Evolutionary conservation across 768 basidiomycete genomes (phyloP).

Genomic region (Boletus insuetus): DNA sequence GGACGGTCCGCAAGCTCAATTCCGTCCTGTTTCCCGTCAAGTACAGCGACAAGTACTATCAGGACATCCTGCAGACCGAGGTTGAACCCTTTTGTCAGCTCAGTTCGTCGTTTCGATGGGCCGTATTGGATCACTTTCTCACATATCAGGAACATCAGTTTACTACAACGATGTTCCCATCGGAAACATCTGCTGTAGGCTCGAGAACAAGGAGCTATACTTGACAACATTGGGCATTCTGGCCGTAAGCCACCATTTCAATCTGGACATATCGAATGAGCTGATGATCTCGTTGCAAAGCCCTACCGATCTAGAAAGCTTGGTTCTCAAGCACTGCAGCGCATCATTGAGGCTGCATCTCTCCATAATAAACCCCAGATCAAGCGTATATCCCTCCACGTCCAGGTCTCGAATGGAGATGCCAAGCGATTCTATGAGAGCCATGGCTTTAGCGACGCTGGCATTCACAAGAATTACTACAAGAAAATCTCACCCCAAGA

Average conservation of each 20-base stretch:
- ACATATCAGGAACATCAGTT: constrained; percentile 45
- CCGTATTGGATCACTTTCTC: constrained; percentile 18
- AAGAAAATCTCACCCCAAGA: constrained; percentile 83
- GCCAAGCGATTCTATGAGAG: constrained; percentile 83
- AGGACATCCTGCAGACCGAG: constrained; percentile 71
- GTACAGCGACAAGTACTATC: constrained; percentile 87
- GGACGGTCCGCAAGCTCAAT: constrained; percentile 59
- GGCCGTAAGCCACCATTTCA: constrained; percentile 53
- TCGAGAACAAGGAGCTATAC: constrained; percentile 68
- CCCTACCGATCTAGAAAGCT: constrained; percentile 81
- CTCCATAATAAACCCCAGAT: constrained; percentile 60
- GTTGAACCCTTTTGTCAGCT: constrained; percentile 87
- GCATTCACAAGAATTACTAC: constrained; percentile 75
- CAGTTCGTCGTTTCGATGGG: constrained; percentile 48
- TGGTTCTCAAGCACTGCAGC: constrained; percentile 69
- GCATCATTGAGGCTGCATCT: constrained; percentile 62
- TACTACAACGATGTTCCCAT: constrained; percentile 94
- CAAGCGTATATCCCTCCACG: constrained; percentile 75
- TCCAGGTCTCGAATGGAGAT: constrained; percentile 75
- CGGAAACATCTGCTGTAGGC: constrained; percentile 81
- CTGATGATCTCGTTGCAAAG: constrained; percentile 37
- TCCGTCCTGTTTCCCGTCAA: constrained; percentile 86
- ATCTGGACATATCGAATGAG: constrained; percentile 10
- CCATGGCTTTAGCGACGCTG: constrained; percentile 73
- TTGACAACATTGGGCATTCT: constrained; percentile 92